Base-by-base conservation (phyloP, 805 yeast species). In the Dipodascopsis tothii region DNA sequence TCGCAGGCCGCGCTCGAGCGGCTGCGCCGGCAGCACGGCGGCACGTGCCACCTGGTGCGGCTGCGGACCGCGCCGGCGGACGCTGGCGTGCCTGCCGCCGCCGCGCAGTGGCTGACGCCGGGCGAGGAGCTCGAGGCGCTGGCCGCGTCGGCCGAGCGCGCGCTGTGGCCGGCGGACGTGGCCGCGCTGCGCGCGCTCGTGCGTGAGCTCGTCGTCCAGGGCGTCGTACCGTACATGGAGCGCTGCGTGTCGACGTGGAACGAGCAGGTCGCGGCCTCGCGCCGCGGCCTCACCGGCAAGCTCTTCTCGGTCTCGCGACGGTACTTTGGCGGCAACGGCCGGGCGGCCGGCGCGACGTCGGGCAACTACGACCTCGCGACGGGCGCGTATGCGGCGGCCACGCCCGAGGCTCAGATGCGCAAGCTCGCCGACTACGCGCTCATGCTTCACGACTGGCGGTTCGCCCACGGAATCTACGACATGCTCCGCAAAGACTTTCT, bases 371-470 rank as follows among this genome's bases (percentile, higher is more conserved):
- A 74, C 56, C 51, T 66, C 3, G 66, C 64, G 3, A 76, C 70
- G 35, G 81, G 79, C 19, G 76, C 69, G 53, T 87, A 86, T 58
- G 64, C 74, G 35, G 74, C 77, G 7, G 68, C 74, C 2, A 69
- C 86, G 0, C 72, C 80, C 1, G 96, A 86, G 55, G 82, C 84
- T 58, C 70, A 76, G 35, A 70, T 87, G 21, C 69, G 97, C 40
- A 81, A 83, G 58, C 67, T 90, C 21, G 97, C 94, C 0, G 98
- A 92, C 61, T 85, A 94, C 85, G 78, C 87, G 4, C 78, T 90
- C 56, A 84, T 92, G 78, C 64, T 88, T n/a, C 75, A 87, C 30
- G 96, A 92, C 65, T 90, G 82, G 69, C 80, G 80, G 60, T 78
- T 77, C 45, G 92, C 96, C 2, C 81, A 82, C 57, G 69, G 83